These are phyloP conservation scores for Aquilaria sinensis DNA, from an alignment of 345 rosid genomes.

Conservation along the genomic window DNA sequence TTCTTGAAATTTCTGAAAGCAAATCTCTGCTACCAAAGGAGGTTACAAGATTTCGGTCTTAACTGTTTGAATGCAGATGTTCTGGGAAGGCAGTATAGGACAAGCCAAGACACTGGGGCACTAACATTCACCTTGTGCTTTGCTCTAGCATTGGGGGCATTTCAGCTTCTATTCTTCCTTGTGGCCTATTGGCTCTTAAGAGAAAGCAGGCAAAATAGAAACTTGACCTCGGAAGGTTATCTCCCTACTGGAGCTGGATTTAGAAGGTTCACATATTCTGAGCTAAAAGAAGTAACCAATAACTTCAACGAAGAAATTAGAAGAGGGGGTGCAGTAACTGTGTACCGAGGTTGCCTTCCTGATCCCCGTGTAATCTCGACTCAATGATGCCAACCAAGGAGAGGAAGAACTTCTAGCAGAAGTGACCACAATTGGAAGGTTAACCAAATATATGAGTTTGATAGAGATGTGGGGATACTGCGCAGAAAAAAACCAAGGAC, in stretches of 20 bases:
- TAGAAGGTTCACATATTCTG: background rate
- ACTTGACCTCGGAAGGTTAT: background rate
- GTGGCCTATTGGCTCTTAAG: background rate
- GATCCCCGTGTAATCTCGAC: slow-evolving; percentile 7
- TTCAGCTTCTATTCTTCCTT: background rate
- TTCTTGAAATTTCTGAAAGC: slow-evolving; percentile 19
- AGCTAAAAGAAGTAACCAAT: background rate
- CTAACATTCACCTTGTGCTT: background rate
- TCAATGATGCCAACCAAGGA: slow-evolving; percentile 5
- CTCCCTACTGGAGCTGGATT: background rate
- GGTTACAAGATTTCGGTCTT: too few species aligned
- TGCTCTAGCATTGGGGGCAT: background rate
- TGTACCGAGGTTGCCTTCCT: background rate
- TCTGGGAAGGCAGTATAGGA: background rate
- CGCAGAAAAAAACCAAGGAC: background rate
- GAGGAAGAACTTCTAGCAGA: slow-evolving; percentile 7
- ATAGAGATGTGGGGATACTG: slow-evolving; percentile 6
- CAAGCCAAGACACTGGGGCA: background rate
- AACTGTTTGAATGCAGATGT: background rate
- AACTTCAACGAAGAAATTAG: slow-evolving; percentile 5
- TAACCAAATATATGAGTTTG: slow-evolving; percentile 4
- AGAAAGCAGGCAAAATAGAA: background rate
- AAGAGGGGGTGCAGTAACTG: slow-evolving; percentile 1
- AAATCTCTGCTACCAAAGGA: background rate
- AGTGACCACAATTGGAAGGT: slow-evolving; percentile 2